These are phyloP conservation scores for Fraxinus pennsylvanica DNA, from an alignment of 257 asterid species.

Conservation along the genomic window DNA sequence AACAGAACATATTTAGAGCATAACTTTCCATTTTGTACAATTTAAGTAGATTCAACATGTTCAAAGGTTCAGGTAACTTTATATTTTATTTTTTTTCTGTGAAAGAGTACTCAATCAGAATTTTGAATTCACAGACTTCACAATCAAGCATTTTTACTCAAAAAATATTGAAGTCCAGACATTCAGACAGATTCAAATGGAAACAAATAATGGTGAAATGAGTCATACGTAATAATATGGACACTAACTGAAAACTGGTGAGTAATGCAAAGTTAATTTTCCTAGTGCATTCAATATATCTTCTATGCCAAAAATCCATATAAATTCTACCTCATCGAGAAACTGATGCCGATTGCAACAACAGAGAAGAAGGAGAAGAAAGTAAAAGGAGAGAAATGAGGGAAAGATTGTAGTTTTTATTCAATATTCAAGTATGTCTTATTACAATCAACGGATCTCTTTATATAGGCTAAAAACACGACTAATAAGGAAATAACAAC, in stretches of 20 bases:
- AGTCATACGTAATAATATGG: neutral
- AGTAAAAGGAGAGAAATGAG: no score
- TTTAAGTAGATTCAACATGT: neutral
- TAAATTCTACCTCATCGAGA: no score
- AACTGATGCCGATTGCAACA: no score
- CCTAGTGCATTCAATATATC: neutral
- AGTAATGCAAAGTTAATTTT: neutral
- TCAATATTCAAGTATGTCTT: no score
- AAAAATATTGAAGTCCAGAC: neutral
- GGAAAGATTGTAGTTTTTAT: no score
- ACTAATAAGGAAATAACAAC: no score
- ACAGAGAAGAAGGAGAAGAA: no score
- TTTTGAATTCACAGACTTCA: neutral
- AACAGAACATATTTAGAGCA: neutral
- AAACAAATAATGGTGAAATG: neutral
- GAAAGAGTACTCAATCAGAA: neutral
- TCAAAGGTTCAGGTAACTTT: neutral
- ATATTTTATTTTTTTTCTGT: neutral
- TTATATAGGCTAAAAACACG: no score
- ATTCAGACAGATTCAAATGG: neutral
- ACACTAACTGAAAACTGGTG: neutral
- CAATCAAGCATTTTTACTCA: neutral
- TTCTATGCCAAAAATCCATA: neutral
- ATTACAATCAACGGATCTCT: no score
- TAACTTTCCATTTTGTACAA: neutral